Evolutionary conservation across 192 early-diverging fungal genomes (phyloP), one percentile per base, ranked within the genome.

Genomic region (Lobosporangium transversale): DNA sequence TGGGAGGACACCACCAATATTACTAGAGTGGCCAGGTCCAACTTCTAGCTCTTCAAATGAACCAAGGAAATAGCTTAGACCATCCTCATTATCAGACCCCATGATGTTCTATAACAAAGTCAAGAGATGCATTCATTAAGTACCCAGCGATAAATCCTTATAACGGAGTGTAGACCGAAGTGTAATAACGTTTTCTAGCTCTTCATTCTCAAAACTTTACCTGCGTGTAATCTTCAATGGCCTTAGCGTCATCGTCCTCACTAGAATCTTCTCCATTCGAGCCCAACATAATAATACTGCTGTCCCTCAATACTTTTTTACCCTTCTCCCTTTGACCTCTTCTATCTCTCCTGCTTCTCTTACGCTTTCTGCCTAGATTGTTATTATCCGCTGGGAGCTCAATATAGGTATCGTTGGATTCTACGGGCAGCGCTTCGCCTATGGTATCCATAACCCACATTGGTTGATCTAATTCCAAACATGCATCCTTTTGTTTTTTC

Each of bases 161-260:
- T n/a, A n/a, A n/a, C n/a, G n/a, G n/a, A n/a, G n/a, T n/a, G n/a
- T n/a, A 24, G 14, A 23, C n/a, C 30, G 18, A 4, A 23, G 2
- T 31, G 5, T 14, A 23, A 53, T 12, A 1, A 48, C 27, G 14
- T 49, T 7, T n/a, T n/a, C 47, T n/a, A 15, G 47, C 8, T 7
- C 14, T 15, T 49, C 6, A 23, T 42, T 12, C 10, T 42, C 14
- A n/a, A 49, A 3, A 8, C 5, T 27, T 51, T 57, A 71, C 69
- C 60, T 62, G 47, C 27, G 63, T 21, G 32, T 71, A 71, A 20
- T 62, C 66, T 18, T 58, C 51, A 17, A 78, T 30, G 7, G 56
- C 57, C 30, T 36, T 27, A 21, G 33, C 30, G 20, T 76, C 71
- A 6, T 76, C 71, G 30, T 78, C 56, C 14, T 68, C 65, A n/a